A percentile compares a stretch with the other conserved stretches of the same genome.
Evolutionary conservation across 352 stramenopile genomes (phyloP).

Genomic region (Halophytophthora polymorphica): DNA sequence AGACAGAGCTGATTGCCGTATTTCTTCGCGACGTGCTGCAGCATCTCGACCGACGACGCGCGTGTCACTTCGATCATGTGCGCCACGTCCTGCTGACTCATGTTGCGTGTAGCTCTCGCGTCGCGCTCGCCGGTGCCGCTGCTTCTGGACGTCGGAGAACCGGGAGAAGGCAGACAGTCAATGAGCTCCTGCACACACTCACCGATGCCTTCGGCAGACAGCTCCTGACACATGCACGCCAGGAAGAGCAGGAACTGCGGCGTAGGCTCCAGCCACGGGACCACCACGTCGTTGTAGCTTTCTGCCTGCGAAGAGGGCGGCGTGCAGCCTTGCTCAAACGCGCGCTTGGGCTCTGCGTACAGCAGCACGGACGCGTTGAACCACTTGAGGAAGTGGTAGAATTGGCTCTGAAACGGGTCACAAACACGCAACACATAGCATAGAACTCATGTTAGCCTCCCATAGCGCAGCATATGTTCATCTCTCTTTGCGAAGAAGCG

Average conservation of each 20-base stretch:
- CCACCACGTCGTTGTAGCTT: slow-evolving; percentile 26
- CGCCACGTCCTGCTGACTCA: slow-evolving; percentile 49
- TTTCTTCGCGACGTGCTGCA: slow-evolving; percentile 56
- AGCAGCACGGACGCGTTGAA: slow-evolving; percentile 60
- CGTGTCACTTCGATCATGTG: slow-evolving; percentile 78
- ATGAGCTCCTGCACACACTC: slow-evolving; percentile 71
- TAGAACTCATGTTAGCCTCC: background rate
- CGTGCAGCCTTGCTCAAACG: slow-evolving; percentile 24
- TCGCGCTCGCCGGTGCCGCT: slow-evolving; percentile 9
- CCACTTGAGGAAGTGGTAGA: slow-evolving; percentile 82
- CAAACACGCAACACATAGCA: slow-evolving; percentile 4
- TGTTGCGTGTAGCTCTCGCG: slow-evolving; percentile 14
- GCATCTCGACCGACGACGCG: slow-evolving; percentile 51
- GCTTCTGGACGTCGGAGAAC: slow-evolving; percentile 10
- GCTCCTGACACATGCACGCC: slow-evolving; percentile 61
- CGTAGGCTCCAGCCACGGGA: slow-evolving; percentile 63
- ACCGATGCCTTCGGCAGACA: slow-evolving; percentile 59
- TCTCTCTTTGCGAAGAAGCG: background rate
- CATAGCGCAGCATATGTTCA: background rate
- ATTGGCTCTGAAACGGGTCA: slow-evolving; percentile 40
- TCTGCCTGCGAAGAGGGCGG: slow-evolving; percentile 1
- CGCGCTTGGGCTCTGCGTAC: slow-evolving; percentile 72
- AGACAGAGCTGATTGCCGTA: slow-evolving; percentile 61
- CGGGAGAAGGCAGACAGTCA: slow-evolving; percentile 51
- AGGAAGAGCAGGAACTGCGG: slow-evolving; percentile 71